Conservation (phyloP, 345 rosid genomes). For the Theobroma cacao region DNA sequence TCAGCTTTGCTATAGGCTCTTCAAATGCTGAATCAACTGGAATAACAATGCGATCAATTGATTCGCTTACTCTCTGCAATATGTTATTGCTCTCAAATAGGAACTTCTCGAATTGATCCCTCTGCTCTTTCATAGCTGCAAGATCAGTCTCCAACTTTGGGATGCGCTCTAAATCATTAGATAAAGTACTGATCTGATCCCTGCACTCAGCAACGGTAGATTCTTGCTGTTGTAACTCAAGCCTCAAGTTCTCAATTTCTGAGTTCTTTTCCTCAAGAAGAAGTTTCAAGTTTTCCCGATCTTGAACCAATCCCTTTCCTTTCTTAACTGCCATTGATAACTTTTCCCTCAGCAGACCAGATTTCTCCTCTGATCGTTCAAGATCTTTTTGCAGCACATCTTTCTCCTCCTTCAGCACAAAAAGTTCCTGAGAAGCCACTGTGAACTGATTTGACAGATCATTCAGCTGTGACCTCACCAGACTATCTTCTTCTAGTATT, state of each 20-base stretch:
- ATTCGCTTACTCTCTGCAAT: constrained; percentile 48
- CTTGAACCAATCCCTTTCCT: constrained; percentile 90
- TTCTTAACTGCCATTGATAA: constrained; percentile 91
- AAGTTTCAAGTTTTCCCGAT: constrained; percentile 65
- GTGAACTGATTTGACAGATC: constrained; percentile 46
- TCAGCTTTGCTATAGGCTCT: constrained; percentile 62
- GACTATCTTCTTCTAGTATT: constrained; percentile 60
- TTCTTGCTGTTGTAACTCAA: constrained; percentile 52
- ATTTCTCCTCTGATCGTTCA: constrained; percentile 77
- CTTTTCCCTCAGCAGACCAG: constrained; percentile 70
- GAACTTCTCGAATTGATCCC: constrained; percentile 59
- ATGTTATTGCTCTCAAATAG: constrained; percentile 49
- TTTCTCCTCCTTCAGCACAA: constrained; percentile 55
- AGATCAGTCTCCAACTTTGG: constrained; percentile 67
- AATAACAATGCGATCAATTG: constrained; percentile 45
- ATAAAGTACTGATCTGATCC: constrained; percentile 51
- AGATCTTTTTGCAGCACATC: constrained; percentile 58
- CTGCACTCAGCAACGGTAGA: constrained; percentile 45
- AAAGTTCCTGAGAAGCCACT: constrained; percentile 43
- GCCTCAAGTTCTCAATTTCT: constrained; percentile 61
- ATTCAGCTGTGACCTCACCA: constrained; percentile 40
- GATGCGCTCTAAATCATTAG: constrained; percentile 48
- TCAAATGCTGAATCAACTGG: constrained; percentile 46
- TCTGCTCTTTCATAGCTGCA: constrained; percentile 41
- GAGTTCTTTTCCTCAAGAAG: constrained; percentile 64